Conservation (phyloP, 1,284 basidiomycete genomes). For the Ustilago trichophora region DNA sequence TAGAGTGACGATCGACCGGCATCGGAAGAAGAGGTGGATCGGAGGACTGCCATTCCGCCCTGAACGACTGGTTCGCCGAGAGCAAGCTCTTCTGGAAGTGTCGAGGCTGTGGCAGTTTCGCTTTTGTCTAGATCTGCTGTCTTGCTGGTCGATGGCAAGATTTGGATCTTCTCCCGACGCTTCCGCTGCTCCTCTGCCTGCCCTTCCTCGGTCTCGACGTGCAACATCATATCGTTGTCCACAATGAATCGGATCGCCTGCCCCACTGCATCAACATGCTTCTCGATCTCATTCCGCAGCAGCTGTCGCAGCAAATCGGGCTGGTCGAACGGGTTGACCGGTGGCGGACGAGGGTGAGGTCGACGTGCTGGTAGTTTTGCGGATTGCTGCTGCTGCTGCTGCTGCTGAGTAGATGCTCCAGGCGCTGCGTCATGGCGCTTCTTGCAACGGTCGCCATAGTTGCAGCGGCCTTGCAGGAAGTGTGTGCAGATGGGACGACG, state of each 20-base stretch:
- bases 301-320: slow-evolving; percentile 69
- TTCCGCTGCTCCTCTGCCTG: slow-evolving; percentile 74
- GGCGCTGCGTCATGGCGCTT: slow-evolving; percentile 39
- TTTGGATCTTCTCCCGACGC: slow-evolving; percentile 36
- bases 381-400: slow-evolving; percentile 15
- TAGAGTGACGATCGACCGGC: slow-evolving; percentile 22
- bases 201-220: slow-evolving; percentile 83
- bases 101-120: not conserved
- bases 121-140: not conserved
- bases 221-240: slow-evolving; percentile 85
- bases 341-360: slow-evolving; percentile 50
- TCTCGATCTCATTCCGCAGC: slow-evolving; percentile 85
- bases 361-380: slow-evolving; percentile 19
- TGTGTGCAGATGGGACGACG: slow-evolving; percentile 43
- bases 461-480: slow-evolving; percentile 54
- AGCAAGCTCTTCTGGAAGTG: not conserved
- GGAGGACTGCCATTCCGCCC: slow-evolving; percentile 26
- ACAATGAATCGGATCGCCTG: slow-evolving; percentile 92
- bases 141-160: slow-evolving; percentile 7
- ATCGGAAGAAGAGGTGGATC: not conserved
- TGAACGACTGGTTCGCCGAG: slow-evolving; percentile 16
- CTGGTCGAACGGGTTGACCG: slow-evolving; percentile 60
- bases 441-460: slow-evolving; percentile 50
- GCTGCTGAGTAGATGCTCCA: not conserved
- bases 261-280: slow-evolving; percentile 89